Evolutionary conservation across 768 basidiomycete species (phyloP), one percentile per base, ranked within the genome.

Genomic region (Megacollybia marginata): DNA sequence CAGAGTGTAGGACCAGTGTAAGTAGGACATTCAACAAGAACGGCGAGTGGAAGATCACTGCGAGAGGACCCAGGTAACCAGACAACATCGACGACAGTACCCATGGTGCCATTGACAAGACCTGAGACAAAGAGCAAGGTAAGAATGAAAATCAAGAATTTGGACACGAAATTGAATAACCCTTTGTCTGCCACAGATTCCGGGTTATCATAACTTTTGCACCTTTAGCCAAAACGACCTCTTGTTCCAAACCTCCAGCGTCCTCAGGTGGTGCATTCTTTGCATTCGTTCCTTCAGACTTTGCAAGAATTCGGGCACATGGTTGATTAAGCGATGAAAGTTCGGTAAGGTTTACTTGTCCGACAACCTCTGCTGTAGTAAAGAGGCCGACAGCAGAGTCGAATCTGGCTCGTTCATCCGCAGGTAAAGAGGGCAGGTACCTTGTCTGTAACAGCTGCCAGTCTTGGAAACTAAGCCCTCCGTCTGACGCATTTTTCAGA

Each of bases 141-240:
- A n/a, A n/a, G n/a, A n/a, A n/a, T n/a, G n/a, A n/a, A n/a, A n/a
- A n/a, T n/a, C n/a, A n/a, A n/a, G n/a, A n/a, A n/a, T n/a, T n/a
- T n/a, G n/a, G n/a, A n/a, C n/a, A n/a, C 35, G 16, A 36, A 36
- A 36, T 11, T 19, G 2, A 20, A 2, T 44, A 15, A 48, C 48
- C 48, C 6, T 48, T 48, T 2, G 10, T 40, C 48, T 48, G 48
- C 48, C 48, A 48, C 34, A 48, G 16, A 33, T 48, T 48, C 33
- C 35, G 48, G 20, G 48, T 48, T 5, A 48, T 18, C 48, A 48
- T 48, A 9, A 48, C 48, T 42, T 48, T 48, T 18, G 48, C 48
- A 19, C 48, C 48, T 48, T 33, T 20, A 40, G 16, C n/a, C 8
- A 48, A 36, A 11, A 48, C 33, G 10, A 48, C 36, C n/a, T 40